Evolutionary conservation across 1,284 basidiomycete species (phyloP), one percentile per base, ranked within the genome.

Genomic region (Trametes versicolor): DNA sequence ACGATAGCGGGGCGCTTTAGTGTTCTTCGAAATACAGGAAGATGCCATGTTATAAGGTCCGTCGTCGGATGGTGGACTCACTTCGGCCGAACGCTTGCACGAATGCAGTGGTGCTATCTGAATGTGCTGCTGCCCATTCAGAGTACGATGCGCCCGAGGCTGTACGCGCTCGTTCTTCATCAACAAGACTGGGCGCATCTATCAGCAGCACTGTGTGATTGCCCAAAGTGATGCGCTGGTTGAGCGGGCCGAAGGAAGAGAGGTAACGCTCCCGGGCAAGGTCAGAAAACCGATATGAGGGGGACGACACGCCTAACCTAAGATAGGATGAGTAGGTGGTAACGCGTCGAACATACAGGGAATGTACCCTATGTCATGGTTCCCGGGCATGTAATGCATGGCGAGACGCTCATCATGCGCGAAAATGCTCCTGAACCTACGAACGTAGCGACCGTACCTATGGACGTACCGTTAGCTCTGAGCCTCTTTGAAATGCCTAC

Each of bases 351-450:
- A 39, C 54, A 52, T 21, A 57, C 41, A 34, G 61, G 29, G 75
- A 81, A 21, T 49, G 53, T 73, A 93, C 86, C 92, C 93, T 48
- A 93, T 85, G 73, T 98, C 96, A 71, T 95, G 94, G 74, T 97
- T 98, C 8, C 96, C 96, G 1, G 95, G 91, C 32, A 96, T 85
- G 72, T 89, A 93, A 74, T 92, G 90, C 66, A 85, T 79, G 63
- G 80, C 85, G 57, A 82, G 76, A 15, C 70, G 69, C 21, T 74
- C 62, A 53, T 81, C 73, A 13, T 58, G 39, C 27, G 53, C 45
- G 77, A 95, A 95, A 41, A 94, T 92, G 23, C 80, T 81, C 62
- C 81, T 83, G 80, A 95, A 96, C 58, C 89, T 82, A n/a, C 74
- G 70, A 67, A 84, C 83, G 70, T 95, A 94, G 5, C 73, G 67